Conservation (phyloP, 495 filamentous ascomycete genomes). For the Daldinia childiae region DNA sequence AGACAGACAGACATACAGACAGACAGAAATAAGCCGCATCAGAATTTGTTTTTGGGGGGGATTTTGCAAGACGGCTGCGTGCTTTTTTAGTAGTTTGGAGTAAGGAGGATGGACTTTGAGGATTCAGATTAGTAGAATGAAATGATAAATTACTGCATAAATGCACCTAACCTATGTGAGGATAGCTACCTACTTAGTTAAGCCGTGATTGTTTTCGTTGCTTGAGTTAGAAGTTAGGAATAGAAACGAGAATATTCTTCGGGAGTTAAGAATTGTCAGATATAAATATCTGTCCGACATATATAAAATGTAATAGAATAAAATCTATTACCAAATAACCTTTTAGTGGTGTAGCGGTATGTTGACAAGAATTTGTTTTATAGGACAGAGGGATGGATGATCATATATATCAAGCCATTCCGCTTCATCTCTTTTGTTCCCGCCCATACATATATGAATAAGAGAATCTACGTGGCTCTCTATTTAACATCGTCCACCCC, state of each 20-base stretch:
- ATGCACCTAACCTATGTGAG: no score
- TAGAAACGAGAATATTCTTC: not conserved
- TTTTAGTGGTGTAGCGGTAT: no score
- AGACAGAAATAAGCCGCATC: not conserved
- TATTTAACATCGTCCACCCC: slow-evolving; percentile 4
- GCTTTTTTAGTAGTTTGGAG: not conserved
- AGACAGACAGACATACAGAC: not conserved
- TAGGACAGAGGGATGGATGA: not conserved
- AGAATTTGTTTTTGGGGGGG: not conserved
- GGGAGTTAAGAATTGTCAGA: no score
- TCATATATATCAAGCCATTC: not conserved
- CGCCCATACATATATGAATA: not conserved
- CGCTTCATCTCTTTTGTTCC: not conserved
- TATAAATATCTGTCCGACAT: no score
- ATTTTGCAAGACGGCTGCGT: not conserved
- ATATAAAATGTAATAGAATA: no score
- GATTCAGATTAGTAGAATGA: not conserved
- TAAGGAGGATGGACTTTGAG: not conserved
- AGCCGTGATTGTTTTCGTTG: not conserved
- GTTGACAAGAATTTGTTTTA: no score
- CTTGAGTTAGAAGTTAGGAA: not conserved
- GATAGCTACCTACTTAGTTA: no score
- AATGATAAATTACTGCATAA: not conserved
- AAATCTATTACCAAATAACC: no score
- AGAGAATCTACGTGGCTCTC: slow-evolving; percentile 5